These are phyloP conservation scores for Hericium alpestre DNA, from an alignment of 768 basidiomycete species.

Conservation along the genomic window DNA sequence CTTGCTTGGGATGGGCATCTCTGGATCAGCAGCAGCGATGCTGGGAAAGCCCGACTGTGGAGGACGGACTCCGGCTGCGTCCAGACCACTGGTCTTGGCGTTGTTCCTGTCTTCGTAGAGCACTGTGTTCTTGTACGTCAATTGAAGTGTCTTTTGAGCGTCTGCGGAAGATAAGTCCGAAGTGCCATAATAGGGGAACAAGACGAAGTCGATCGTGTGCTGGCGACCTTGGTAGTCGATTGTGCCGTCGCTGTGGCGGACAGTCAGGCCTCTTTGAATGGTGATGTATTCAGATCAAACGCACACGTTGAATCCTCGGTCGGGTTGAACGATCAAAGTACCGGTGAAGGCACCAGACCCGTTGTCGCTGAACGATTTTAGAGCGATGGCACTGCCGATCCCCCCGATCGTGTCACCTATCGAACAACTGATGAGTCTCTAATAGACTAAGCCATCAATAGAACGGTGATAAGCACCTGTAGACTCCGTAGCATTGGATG, in stretches of 20 bases:
- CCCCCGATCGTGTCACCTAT: conserved; percentile 47
- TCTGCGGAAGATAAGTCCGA: conserved; percentile 35
- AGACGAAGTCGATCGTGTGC: conserved; percentile 47
- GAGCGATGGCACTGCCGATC: conserved; percentile 49
- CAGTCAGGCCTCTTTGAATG: neutral
- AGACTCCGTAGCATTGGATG: conserved; percentile 43
- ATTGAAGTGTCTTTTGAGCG: conserved; percentile 40
- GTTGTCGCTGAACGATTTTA: conserved; percentile 36
- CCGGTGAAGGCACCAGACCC: conserved; percentile 34
- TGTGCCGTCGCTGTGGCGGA: conserved; percentile 32
- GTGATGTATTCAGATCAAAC: conserved; percentile 10
- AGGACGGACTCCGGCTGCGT: conserved; percentile 36
- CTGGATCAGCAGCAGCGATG: conserved; percentile 28
- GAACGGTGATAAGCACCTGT: conserved; percentile 20
- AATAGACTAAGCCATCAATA: neutral
- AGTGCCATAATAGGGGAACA: conserved; percentile 43
- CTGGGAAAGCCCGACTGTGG: conserved; percentile 23
- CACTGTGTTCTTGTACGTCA: conserved; percentile 40
- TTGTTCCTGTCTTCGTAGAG: conserved; percentile 38
- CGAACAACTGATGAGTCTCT: neutral
- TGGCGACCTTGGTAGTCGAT: conserved; percentile 55
- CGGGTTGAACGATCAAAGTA: conserved; percentile 44
- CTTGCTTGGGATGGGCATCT: conserved; percentile 36
- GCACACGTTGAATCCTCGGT: conserved; percentile 52
- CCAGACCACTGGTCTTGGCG: conserved; percentile 45